Evolutionary conservation across 352 stramenopile species (phyloP), one percentile per base, ranked within the genome.

Genomic region (Elongisporangium senticosum): DNA sequence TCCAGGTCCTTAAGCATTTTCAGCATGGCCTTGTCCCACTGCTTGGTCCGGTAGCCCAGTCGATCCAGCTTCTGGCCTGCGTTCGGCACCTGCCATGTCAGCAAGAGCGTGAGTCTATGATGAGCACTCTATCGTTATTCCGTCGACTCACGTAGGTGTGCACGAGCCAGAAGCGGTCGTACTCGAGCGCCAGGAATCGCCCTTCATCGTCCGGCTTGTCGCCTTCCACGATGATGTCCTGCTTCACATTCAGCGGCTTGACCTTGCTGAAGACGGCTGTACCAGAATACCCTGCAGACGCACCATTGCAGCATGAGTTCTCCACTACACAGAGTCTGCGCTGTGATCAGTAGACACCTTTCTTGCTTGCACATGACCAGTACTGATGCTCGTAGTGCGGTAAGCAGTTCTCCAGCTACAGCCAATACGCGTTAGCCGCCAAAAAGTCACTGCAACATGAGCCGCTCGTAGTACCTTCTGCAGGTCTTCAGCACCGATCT

Each of bases 11-110:
- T 71, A 37, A 95, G 72, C 66, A 87, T 81, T 11, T 58, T 59
- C 50, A 89, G 65, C 57, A 95, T 76, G n/a, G 82, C 77, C 60
- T 74, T 71, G 58, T 95, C 85, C 85, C 85, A 95, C 54, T 89
- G 58, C 58, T 71, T 75, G 0, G 85, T 95, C 39, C 85, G 77
- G 63, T 84, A 92, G 33, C 72, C 65, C 37, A 95, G 63, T 0
- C 84, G 72, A n/a, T 92, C 79, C 39, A 94, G 64, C 60, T 89
- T 89, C 26, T 71, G 60, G 11, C 84, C 84, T 15, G 82, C 63
- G 65, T 94, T 94, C 7, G 84, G 84, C 13, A 90, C 69, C 63
- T 79, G 53, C 14, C 33, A 43, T 10, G 33, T 17, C 33, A 43
- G 33, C 4, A 11, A 20, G 7, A 39, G 21, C 7, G 11, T 22